Base-by-base conservation (phyloP, 371 early-diverging fungal genomes). In the Entomophthora muscae region DNA sequence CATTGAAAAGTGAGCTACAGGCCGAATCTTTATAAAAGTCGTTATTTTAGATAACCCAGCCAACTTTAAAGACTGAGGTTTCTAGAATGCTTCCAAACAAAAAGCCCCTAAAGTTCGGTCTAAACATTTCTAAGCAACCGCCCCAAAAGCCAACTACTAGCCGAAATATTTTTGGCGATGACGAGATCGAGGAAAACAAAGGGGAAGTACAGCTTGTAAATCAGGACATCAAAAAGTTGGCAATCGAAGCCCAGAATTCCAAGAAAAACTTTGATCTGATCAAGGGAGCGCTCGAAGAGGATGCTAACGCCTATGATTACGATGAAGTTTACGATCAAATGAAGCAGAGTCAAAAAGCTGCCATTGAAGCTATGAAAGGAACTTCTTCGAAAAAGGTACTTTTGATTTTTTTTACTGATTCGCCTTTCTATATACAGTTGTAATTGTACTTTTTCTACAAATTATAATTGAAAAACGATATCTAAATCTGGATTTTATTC, bases 311-410 rank as follows among this genome's bases (percentile, higher is more conserved):
- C 1, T 95, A 85, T 70, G 93, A 89, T 64, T 95, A 95, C 67
- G 96, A 95, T 69, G 89, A 80, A 2, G 83, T 88, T 0, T 93
- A 91, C 68, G 95, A 94, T 65, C 81, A 81, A 61, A 77, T 93
- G 63, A 91, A 88, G 68, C 73, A 75, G 3, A 82, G 74, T 0
- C 85, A 87, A 42, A 73, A 73, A 22, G 74, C 73, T 13, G 26
- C 5, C 26, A 2, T 72, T 57, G 73, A 74, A 53, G 74, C 75
- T 10, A 32, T 68, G 17, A 75, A 75, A 29, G 75, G 72, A 10
- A 67, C 69, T 0, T 61, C 67, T n/a, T 69, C 68, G 22, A 69
- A 69, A 52, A 70, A 69, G 59, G 66, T 57, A 31, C n/a, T n/a
- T n/a, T n/a, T 32, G 63, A 53, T 13, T 29, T 13, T 17, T 27